These are phyloP conservation scores for Trichomonas vaginalis DNA, from an alignment of 208 protist species.

Conservation along the genomic window DNA sequence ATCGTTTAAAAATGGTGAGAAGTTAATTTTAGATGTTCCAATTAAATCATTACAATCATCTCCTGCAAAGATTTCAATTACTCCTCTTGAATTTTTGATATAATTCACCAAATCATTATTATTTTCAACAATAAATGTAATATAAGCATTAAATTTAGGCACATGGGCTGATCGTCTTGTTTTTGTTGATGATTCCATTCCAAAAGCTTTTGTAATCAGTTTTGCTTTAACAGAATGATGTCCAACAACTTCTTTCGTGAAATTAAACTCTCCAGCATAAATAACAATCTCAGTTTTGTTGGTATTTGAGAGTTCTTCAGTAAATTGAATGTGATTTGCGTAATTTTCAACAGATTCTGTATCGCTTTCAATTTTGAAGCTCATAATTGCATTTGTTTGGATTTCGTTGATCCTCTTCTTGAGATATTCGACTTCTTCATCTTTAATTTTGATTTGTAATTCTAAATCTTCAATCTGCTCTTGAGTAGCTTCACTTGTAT, in stretches of 20 bases:
- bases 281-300: neutral
- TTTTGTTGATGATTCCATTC: neutral
- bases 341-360: neutral
- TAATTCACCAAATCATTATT: neutral
- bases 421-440: neutral
- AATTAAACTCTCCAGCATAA: neutral
- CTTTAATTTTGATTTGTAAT: neutral
- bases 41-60: neutral
- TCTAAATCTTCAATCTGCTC: neutral
- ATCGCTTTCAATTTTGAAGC: neutral
- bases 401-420: neutral
- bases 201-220: neutral
- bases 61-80: neutral
- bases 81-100: neutral
- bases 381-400: neutral
- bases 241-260: neutral
- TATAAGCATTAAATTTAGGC: neutral
- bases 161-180: neutral
- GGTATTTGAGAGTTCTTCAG: neutral
- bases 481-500: neutral
- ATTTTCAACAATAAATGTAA: neutral
- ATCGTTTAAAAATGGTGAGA: neutral
- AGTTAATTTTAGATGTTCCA: neutral
- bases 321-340: neutral
- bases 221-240: neutral